Percentiles rank a stretch among this genome's conserved stretches.
Evolutionary conservation across 2,329 filamentous ascomycete genomes (phyloP).

Genomic region (Fusarium sp.): DNA sequence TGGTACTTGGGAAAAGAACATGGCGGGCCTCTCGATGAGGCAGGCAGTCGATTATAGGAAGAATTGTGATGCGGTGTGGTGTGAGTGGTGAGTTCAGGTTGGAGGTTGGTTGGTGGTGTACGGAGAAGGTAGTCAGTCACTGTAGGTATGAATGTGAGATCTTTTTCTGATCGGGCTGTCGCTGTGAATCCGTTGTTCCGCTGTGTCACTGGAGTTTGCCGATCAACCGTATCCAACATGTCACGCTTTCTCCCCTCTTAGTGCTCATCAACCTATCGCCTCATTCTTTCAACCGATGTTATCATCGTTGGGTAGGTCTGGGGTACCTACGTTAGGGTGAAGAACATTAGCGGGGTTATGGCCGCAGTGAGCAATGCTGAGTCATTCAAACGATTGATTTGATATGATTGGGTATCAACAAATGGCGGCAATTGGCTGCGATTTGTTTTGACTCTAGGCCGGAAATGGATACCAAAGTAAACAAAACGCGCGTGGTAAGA

Average conservation of each 20-base stretch:
- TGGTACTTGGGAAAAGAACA: constrained; percentile 66
- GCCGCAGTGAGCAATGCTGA: constrained; percentile 14
- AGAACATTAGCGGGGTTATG: constrained; percentile 33
- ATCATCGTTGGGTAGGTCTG: constrained; percentile 30
- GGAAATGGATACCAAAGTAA: constrained; percentile 53
- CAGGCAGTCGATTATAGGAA: constrained; percentile 7
- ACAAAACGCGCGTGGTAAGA: constrained; percentile 51
- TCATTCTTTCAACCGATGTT: constrained; percentile 30
- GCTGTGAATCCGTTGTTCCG: constrained; percentile 9
- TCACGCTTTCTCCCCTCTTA: constrained; percentile 35
- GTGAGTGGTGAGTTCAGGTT: constrained; percentile 10
- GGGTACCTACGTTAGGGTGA: constrained; percentile 7
- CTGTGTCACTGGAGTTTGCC: constrained; percentile 13
- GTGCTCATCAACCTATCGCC: constrained; percentile 23
- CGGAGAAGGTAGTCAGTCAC: neutral
- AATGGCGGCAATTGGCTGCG: constrained; percentile 25
- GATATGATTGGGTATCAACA: constrained; percentile 8
- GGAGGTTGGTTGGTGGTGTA: neutral
- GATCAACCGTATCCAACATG: constrained; percentile 33
- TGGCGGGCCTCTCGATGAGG: constrained; percentile 36
- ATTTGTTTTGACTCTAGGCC: constrained; percentile 48
- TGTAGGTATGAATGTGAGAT: neutral
- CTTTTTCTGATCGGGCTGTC: constrained; percentile 2
- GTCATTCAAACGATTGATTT: neutral
- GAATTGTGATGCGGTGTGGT: constrained; percentile 15